Evolutionary conservation across 768 basidiomycete genomes (phyloP), one percentile per base, ranked within the genome.

Genomic region (Paxillus involutus): DNA sequence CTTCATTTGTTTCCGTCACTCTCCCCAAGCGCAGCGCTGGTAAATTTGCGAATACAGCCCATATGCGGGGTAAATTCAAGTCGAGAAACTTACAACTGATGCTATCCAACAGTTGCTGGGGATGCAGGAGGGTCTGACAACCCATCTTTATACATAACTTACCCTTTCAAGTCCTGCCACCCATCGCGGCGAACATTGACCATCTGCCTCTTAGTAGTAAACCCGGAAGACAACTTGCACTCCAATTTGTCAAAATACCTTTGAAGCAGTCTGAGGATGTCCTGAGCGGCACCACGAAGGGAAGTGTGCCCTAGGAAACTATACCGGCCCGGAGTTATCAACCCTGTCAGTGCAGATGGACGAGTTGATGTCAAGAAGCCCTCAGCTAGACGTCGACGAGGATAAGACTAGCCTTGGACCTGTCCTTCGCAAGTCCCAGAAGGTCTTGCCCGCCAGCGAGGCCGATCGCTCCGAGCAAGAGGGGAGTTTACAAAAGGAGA

Each of bases 341-440:
- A 53, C 60, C 2, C 57, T 62, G n/a, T 64, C 71, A 17, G 67
- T 66, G 24, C 24, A 64, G 48, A n/a, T n/a, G 11, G 75, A 76
- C 44, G 73, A 77, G 56, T 53, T 76, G 19, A 60, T 60, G 47
- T 60, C 71, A 2, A 73, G 72, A 44, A 73, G 73, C 33, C 65
- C 75, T 9, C 47, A 30, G 3, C 32, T 40, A 4, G 47, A 58
- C 2, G 44, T 26, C 4, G 26, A 26, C 6, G 6, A 17, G 5
- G 43, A 21, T 8, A 19, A 13, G 17, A 19, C 14, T 29, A 11
- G 19, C 5, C 53, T 11, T 17, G 43, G 37, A 32, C 51, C 39
- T 14, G 13, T 12, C 30, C 49, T 53, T 12, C 42, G 36, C 46
- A 56, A 69, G 61, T 46, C 47, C 62, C 54, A 53, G 44, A 42